phyloP scores from a whole-genome alignment of 2,329 filamentous ascomycete genomes.

The Phialocephala subalpina region DNA sequence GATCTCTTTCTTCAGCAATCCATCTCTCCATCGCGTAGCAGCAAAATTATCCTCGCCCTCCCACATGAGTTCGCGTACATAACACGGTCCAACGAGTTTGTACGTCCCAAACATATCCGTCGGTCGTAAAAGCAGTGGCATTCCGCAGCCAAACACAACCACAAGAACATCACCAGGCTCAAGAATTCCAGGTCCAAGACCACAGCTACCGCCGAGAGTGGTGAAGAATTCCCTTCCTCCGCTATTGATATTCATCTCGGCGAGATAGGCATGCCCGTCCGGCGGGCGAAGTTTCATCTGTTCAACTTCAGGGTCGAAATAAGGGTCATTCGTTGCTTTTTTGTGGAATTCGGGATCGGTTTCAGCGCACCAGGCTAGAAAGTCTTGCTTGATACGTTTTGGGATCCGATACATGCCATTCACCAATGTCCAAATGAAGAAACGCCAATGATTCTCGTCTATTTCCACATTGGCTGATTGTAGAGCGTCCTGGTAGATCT shows the following conservation, averaged over 20 bases:
- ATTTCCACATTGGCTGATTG: not conserved
- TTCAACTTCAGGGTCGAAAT: not conserved
- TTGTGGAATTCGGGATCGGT: not conserved
- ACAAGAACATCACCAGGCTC: not conserved
- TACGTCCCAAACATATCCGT: not conserved
- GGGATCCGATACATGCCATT: not conserved
- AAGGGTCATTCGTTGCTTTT: not conserved
- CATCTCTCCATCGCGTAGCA: not conserved
- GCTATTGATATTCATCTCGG: no score
- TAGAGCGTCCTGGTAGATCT: not conserved
- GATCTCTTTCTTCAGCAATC: not conserved
- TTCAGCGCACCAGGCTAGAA: not conserved
- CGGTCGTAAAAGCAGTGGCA: not conserved
- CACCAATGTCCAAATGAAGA: not conserved
- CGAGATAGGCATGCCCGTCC: no score
- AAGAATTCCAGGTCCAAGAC: not conserved
- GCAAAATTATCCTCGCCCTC: not conserved
- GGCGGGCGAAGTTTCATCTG: not conserved
- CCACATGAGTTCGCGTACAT: not conserved
- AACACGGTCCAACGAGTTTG: not conserved
- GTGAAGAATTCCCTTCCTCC: not conserved
- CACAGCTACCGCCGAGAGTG: not conserved
- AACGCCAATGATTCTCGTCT: not conserved
- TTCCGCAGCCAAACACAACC: not conserved
- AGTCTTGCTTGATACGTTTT: not conserved